These are phyloP conservation scores for Penicillium oxalicum DNA, from an alignment of 2,329 filamentous ascomycete species.

Conservation along the genomic window DNA sequence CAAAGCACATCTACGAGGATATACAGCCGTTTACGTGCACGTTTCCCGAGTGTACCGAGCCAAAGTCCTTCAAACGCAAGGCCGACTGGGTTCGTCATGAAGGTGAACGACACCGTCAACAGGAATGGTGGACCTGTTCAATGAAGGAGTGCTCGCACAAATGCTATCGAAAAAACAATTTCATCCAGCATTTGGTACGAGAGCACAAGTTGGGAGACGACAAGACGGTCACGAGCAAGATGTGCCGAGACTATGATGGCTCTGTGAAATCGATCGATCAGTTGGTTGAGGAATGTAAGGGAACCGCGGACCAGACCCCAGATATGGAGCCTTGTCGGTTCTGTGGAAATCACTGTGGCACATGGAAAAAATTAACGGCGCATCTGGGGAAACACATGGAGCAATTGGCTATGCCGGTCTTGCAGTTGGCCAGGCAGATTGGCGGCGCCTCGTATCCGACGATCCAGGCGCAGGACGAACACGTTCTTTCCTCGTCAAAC, in stretches of 20 bases:
- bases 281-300: slow-evolving; percentile 70
- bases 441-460: slow-evolving; percentile 25
- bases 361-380: slow-evolving; percentile 91
- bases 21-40: slow-evolving; percentile 91
- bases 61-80: slow-evolving; percentile 90
- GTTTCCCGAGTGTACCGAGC: slow-evolving; percentile 72
- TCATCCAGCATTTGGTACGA: slow-evolving; percentile 83
- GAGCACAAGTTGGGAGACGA: slow-evolving; percentile 85
- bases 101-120: slow-evolving; percentile 80
- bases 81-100: slow-evolving; percentile 95
- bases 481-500: too few relatives aligned
- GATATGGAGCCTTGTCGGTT: slow-evolving; percentile 79
- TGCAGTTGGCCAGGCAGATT: slow-evolving; percentile 47
- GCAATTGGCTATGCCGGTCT: slow-evolving; percentile 75
- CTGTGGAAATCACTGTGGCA: slow-evolving; percentile 71
- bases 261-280: slow-evolving; percentile 47
- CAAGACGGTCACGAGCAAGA: slow-evolving; percentile 66
- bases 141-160: slow-evolving; percentile 73
- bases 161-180: slow-evolving; percentile 87
- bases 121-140: slow-evolving; percentile 87
- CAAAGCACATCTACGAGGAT: slow-evolving; percentile 91
- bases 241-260: slow-evolving; percentile 32
- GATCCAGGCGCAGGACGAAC: slow-evolving; percentile 1
- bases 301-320: slow-evolving; percentile 59
- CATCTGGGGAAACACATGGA: slow-evolving; percentile 94